Percentiles rank a stretch among this genome's conserved stretches.
Evolutionary conservation across 441 rosid genomes (phyloP).

Genomic region (Arabidopsis hybrid): DNA sequence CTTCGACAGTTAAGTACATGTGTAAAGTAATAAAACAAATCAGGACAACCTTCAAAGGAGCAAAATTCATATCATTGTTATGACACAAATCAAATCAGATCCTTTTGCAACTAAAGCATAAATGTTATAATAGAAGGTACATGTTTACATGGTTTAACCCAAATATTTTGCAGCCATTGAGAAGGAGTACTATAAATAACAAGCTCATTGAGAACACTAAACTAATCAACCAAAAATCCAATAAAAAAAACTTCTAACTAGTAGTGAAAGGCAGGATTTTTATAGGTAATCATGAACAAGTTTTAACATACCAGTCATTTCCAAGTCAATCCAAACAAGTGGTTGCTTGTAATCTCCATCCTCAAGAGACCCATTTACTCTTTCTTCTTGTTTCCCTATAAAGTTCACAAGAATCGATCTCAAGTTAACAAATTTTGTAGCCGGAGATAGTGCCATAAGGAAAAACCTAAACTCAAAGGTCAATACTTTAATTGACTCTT

Average conservation of each 20-base stretch:
- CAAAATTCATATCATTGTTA: neutral
- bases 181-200: no score
- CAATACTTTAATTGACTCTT: slow-evolving; percentile 13
- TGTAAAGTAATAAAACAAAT: neutral
- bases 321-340: slow-evolving; percentile 95
- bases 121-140: no score
- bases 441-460: neutral
- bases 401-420: slow-evolving; percentile 1
- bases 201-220: neutral
- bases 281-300: neutral
- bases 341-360: slow-evolving; percentile 61
- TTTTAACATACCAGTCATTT: slow-evolving; percentile 77
- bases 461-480: slow-evolving; percentile 1
- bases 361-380: slow-evolving; percentile 33
- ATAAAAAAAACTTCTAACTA: neutral
- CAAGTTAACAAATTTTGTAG: neutral
- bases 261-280: neutral
- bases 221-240: neutral
- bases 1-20: neutral
- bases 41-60: slow-evolving; percentile 1
- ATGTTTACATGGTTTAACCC: no score
- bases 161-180: no score
- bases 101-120: neutral
- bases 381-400: slow-evolving; percentile 33
- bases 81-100: neutral